A percentile compares a stretch with the other conserved stretches of the same genome.
These are phyloP conservation scores for Decorospora gaudefroyi DNA, from an alignment of 2,329 filamentous ascomycete genomes.

Conservation along the genomic window DNA sequence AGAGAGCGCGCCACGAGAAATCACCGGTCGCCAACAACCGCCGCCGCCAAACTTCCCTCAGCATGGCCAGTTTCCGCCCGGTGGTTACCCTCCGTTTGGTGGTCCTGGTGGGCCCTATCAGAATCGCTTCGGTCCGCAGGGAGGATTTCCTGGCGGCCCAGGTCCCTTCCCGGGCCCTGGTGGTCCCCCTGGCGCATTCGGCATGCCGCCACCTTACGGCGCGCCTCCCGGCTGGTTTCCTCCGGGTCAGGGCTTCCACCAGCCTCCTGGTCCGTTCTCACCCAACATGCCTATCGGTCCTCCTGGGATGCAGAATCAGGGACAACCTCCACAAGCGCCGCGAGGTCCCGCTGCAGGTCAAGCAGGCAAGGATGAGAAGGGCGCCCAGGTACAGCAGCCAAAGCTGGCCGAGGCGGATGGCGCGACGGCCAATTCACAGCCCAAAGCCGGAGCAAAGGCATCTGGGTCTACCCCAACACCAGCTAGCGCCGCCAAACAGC, in stretches of 20 bases:
- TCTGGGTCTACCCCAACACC: conserved; percentile 38
- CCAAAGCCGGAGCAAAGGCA: conserved; percentile 57
- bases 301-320: conserved; percentile 53
- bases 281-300: conserved; percentile 65
- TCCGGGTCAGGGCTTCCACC: conserved; percentile 74
- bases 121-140: conserved; percentile 53
- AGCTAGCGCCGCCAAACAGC: conserved; percentile 52
- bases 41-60: conserved; percentile 48
- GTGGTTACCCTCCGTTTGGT: conserved; percentile 48
- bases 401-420: conserved; percentile 53
- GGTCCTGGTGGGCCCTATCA: conserved; percentile 47
- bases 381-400: conserved; percentile 31
- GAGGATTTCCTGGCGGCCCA: conserved; percentile 51
- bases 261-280: conserved; percentile 66
- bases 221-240: conserved; percentile 75
- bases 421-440: conserved; percentile 55
- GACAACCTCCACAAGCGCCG: conserved; percentile 48
- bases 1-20: conserved; percentile 28
- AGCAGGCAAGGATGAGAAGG: conserved; percentile 36
- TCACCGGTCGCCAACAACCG: conserved; percentile 42
- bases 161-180: conserved; percentile 53
- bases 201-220: conserved; percentile 73
- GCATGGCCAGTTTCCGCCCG: conserved; percentile 50
- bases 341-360: conserved; percentile 42
- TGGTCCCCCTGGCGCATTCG: conserved; percentile 59